Base-by-base conservation (phyloP, 2,329 filamentous ascomycete species). In the Aspergillus hortae region DNA sequence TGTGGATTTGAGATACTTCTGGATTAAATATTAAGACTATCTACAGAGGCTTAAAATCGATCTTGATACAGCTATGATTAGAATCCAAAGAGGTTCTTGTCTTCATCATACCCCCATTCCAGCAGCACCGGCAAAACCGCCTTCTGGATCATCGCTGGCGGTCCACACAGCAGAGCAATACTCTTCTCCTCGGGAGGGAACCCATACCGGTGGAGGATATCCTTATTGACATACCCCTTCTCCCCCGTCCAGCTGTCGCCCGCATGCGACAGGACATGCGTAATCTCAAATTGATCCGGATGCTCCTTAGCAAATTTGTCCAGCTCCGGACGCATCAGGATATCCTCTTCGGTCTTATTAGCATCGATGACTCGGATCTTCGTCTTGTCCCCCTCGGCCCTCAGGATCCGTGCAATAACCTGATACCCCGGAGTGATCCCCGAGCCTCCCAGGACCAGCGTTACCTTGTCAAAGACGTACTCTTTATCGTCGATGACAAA, bases 361-460 rank as follows among this genome's bases (percentile, higher is more conserved):
- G 40, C 54, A 23, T 55, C 51, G 2, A 60, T 53, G 2, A 52
- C 52, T 15, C 72, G 56, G 48, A 66, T 59, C 54, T 68, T 70
- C 33, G 77, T 73, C 0, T 67, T 53, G 1, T 75, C 70, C 3
- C 68, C 59, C 6, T 79, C 62, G 42, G 75, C 53, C 46, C 62
- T 56, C 14, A 78, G 54, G 4, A 79, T 72, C 1, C 74, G 69
- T 1, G 72, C 73, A 23, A 81, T 71, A 2, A 82, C 67, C 3
- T 77, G 70, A 56, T 79, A 82, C 0, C 77, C 79, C 0, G 79
- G 78, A 0, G 79, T 82, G 11, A 82, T 71, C 0, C 79, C 79
- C 1, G 72, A 75, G 0, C 79, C 78, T 1, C 78, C 79, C 0
- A 81, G 69, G 1, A 82, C 70, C 7, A 82, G 71, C 0, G 71